phyloP scores from a whole-genome alignment of 2,329 filamentous ascomycete species.

The Ceratocystis eucalypticola region DNA sequence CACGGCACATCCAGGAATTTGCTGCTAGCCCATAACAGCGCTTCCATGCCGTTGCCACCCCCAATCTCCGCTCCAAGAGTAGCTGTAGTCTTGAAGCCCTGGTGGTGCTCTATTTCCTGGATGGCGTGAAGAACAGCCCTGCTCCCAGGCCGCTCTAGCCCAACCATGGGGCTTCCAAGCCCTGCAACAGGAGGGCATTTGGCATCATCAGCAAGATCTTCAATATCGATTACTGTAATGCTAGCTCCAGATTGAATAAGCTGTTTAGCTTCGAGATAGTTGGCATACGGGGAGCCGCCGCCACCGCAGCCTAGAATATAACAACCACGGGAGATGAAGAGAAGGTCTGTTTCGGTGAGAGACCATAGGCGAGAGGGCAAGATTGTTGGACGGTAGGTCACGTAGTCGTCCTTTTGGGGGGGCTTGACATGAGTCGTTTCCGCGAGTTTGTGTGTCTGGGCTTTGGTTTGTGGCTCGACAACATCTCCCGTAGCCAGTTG shows the following conservation, averaged over 20 bases:
- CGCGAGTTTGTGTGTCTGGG: background rate
- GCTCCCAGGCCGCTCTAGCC: slow-evolving; percentile 21
- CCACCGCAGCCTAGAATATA: slow-evolving; percentile 23
- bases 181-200: slow-evolving; percentile 21
- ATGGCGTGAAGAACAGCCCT: slow-evolving; percentile 34
- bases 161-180: slow-evolving; percentile 22
- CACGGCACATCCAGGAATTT: slow-evolving; percentile 27
- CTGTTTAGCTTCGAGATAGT: slow-evolving; percentile 21
- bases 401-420: slow-evolving; percentile 25
- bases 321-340: slow-evolving; percentile 22
- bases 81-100: slow-evolving; percentile 21
- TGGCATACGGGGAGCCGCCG: slow-evolving; percentile 22
- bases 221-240: slow-evolving; percentile 20
- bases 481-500: background rate
- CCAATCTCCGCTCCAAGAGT: slow-evolving; percentile 31
- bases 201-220: slow-evolving; percentile 21
- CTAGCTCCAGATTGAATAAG: slow-evolving; percentile 20
- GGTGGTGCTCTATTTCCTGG: slow-evolving; percentile 36
- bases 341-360: slow-evolving; percentile 22
- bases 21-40: slow-evolving; percentile 29
- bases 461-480: slow-evolving; percentile 1
- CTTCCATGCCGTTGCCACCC: slow-evolving; percentile 38
- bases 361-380: slow-evolving; percentile 20
- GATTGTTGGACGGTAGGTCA: slow-evolving; percentile 36
- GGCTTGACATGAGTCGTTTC: background rate